Evolutionary conservation across 352 stramenopile genomes (phyloP).

Genomic region (Phytophthora boehmeriae): DNA sequence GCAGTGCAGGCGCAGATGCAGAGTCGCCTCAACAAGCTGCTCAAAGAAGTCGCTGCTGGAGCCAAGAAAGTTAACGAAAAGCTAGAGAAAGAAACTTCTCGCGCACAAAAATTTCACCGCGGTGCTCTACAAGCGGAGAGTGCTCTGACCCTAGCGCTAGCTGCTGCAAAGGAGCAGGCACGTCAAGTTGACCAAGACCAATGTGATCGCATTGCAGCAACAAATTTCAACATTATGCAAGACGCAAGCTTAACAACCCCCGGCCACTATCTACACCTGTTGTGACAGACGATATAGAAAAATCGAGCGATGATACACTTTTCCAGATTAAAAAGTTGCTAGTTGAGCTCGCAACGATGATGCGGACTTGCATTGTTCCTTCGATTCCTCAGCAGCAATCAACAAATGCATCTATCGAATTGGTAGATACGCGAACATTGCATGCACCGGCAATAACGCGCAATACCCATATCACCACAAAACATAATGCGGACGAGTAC

Average conservation of each 20-base stretch:
- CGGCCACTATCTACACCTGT: neutral
- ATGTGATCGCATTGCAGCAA: neutral
- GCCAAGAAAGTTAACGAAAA: conserved; percentile 38
- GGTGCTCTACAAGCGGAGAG: conserved; percentile 29
- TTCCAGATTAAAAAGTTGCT: conserved; percentile 69
- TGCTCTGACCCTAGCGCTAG: conserved; percentile 21
- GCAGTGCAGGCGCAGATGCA: conserved; percentile 45
- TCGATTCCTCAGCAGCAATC: conserved; percentile 3
- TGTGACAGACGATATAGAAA: conserved; percentile 21
- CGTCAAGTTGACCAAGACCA: conserved; percentile 19
- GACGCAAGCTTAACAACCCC: neutral
- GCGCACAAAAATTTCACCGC: conserved; percentile 15
- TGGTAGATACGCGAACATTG: neutral
- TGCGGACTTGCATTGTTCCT: conserved; percentile 16
- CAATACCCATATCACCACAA: conserved; percentile 26
- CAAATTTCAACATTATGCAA: conserved; percentile 2
- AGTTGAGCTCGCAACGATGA: conserved; percentile 37
- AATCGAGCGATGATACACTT: conserved; percentile 45
- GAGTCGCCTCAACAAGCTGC: conserved; percentile 31
- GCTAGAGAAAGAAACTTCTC: conserved; percentile 29
- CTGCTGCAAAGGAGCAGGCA: conserved; percentile 30
- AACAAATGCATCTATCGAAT: neutral
- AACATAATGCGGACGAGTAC: conserved; percentile 46
- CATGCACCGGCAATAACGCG: conserved; percentile 2
- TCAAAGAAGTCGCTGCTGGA: conserved; percentile 41